A percentile compares a stretch with the other conserved stretches of the same genome.
These are phyloP conservation scores for Boletus vermiculosoides DNA, from an alignment of 768 basidiomycete species.

Conservation along the genomic window DNA sequence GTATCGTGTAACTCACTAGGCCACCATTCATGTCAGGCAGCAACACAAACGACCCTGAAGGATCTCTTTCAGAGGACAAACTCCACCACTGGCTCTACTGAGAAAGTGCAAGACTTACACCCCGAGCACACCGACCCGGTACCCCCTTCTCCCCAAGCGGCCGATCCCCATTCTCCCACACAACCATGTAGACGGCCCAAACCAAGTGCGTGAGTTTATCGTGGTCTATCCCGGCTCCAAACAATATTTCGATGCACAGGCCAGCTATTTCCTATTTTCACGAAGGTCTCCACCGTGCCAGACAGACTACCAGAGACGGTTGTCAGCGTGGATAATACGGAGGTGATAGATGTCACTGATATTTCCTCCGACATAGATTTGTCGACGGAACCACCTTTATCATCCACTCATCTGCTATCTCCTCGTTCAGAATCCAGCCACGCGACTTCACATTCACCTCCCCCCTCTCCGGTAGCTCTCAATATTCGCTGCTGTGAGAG, in stretches of 20 bases:
- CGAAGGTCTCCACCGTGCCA: slow-evolving; percentile 5
- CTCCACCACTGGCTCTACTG: background rate
- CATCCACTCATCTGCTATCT: slow-evolving; percentile 8
- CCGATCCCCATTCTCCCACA: slow-evolving; percentile 2
- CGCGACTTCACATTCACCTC: slow-evolving; percentile 7
- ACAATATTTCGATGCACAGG: slow-evolving; percentile 13
- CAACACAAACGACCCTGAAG: slow-evolving; percentile 29
- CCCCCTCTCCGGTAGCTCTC: background rate
- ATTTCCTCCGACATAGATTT: slow-evolving; percentile 14
- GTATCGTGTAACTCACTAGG: slow-evolving; percentile 8
- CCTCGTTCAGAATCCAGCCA: slow-evolving; percentile 9
- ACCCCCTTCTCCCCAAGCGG: background rate
- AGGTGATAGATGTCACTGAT: slow-evolving; percentile 22
- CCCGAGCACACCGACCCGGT: background rate
- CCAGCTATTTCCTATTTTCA: slow-evolving; percentile 29
- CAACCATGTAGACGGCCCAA: slow-evolving; percentile 2
- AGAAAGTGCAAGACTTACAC: background rate
- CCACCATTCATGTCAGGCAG: slow-evolving; percentile 6
- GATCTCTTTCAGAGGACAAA: slow-evolving; percentile 24
- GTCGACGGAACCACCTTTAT: slow-evolving; percentile 13
- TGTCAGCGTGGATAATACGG: slow-evolving; percentile 15
- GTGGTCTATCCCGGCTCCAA: background rate
- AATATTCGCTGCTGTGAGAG: background rate
- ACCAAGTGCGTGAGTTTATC: slow-evolving; percentile 21
- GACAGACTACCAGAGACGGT: slow-evolving; percentile 2